Evolutionary conservation across 176 grass and related monocot species (phyloP).

Genomic region (Avena atlantica): DNA sequence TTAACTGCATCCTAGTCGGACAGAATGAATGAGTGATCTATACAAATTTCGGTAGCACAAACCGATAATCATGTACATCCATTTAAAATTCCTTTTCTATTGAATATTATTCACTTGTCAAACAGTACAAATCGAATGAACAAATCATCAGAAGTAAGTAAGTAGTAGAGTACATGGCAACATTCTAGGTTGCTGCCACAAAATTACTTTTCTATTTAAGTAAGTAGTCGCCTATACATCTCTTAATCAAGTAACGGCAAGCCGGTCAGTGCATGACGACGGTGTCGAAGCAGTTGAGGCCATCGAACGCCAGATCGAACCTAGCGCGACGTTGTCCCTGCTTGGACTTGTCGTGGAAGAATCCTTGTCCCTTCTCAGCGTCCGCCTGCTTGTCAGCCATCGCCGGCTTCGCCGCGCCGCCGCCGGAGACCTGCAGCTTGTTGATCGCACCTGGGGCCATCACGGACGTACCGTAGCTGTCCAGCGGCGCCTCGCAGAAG

Average conservation of each 20-base stretch:
- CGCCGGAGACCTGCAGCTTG: neutral
- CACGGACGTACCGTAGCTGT: neutral
- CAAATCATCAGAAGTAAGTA: neutral
- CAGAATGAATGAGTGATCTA: no score
- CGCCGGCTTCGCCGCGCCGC: neutral
- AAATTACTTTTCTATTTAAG: no score
- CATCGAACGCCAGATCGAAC: conserved; percentile 17
- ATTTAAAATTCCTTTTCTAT: neutral
- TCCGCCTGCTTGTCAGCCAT: neutral
- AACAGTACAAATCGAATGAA: neutral
- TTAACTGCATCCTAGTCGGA: no score
- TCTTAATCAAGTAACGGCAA: neutral
- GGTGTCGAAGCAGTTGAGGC: conserved; percentile 44
- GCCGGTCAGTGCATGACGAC: neutral
- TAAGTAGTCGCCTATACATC: neutral
- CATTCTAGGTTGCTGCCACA: neutral
- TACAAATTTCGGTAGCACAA: no score
- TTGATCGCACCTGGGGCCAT: neutral
- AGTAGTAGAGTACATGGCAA: neutral
- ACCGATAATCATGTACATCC: neutral
- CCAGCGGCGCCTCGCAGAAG: conserved; percentile 47
- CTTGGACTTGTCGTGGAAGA: neutral
- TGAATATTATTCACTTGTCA: neutral
- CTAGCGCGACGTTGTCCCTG: neutral
- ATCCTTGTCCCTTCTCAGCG: neutral